Percentiles rank a stretch among this genome's conserved stretches.
Evolutionary conservation across 2,329 filamentous ascomycete genomes (phyloP).

Genomic region (Lasiodiplodia sp.): DNA sequence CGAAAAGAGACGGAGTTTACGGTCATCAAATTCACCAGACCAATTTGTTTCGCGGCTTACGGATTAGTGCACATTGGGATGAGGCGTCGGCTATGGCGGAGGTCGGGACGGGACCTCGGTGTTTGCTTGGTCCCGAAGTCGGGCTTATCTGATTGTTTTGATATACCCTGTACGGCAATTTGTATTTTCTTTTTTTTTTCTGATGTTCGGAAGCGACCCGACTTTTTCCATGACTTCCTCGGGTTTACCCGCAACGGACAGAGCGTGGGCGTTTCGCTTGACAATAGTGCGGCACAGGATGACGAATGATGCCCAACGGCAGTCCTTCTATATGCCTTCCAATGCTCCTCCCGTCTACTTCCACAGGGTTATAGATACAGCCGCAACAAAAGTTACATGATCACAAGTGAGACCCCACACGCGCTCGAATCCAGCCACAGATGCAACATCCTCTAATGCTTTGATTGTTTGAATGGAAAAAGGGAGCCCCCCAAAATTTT

Average conservation of each 20-base stretch:
- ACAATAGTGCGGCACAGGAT: not conserved
- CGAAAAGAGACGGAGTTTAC: not conserved
- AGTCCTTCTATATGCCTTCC: not conserved
- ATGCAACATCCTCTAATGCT: slow-evolving; percentile 19
- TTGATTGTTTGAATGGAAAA: not conserved
- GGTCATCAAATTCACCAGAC: not conserved
- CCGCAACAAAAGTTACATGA: slow-evolving; percentile 22
- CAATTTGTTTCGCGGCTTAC: not conserved
- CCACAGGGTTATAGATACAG: slow-evolving; percentile 16
- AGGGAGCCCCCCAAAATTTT: not conserved
- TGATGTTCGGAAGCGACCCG: not conserved
- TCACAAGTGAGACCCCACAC: slow-evolving; percentile 8
- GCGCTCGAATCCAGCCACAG: not conserved
- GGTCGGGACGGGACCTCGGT: slow-evolving; percentile 9
- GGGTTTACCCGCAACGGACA: not conserved
- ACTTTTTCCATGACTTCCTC: not conserved
- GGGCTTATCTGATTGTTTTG: slow-evolving; percentile 27
- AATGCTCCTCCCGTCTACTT: slow-evolving; percentile 19
- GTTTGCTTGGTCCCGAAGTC: slow-evolving; percentile 7
- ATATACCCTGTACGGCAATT: slow-evolving; percentile 28
- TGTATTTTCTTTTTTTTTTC: not conserved
- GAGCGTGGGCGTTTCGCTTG: not conserved
- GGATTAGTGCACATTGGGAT: not conserved
- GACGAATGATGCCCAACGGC: not conserved
- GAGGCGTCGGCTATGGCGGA: not conserved